Conservation (phyloP, 2,329 filamentous ascomycete species). For the Phialocephala subalpina region DNA sequence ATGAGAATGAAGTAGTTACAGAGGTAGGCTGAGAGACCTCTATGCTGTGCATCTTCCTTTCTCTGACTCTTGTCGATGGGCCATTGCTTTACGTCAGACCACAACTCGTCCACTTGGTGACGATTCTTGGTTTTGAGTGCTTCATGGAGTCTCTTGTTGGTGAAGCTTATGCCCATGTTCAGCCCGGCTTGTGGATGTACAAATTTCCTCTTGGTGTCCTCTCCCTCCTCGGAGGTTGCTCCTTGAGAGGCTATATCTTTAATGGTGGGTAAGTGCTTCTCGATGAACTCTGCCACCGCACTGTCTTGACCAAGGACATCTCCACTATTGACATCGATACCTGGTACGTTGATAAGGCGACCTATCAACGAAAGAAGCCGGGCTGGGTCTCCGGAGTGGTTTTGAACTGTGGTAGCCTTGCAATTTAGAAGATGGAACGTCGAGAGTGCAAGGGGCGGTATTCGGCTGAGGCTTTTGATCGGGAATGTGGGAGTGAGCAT, state of each 20-base stretch:
- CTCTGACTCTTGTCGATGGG: slow-evolving; percentile 25
- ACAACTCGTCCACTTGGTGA: slow-evolving; percentile 35
- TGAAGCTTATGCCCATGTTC: slow-evolving; percentile 10
- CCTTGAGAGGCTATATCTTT: slow-evolving; percentile 21
- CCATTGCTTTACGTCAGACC: slow-evolving; percentile 37
- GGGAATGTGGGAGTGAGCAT: slow-evolving; percentile 34
- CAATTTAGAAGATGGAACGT: slow-evolving; percentile 39
- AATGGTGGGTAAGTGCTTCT: slow-evolving; percentile 28
- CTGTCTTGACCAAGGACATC: background rate
- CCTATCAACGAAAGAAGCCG: slow-evolving; percentile 27
- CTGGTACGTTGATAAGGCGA: slow-evolving; percentile 23
- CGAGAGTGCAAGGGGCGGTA: slow-evolving; percentile 38
- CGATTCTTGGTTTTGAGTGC: slow-evolving; percentile 36
- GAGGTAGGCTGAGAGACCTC: slow-evolving; percentile 38
- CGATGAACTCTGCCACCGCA: slow-evolving; percentile 30
- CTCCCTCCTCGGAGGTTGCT: background rate
- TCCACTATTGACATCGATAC: slow-evolving; percentile 20
- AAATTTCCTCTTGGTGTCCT: background rate
- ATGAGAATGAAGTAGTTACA: slow-evolving; percentile 55
- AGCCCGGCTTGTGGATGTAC: slow-evolving; percentile 1
- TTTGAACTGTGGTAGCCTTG: slow-evolving; percentile 1
- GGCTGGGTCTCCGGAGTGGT: slow-evolving; percentile 16
- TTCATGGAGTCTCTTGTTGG: slow-evolving; percentile 33
- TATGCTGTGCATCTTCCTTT: slow-evolving; percentile 8
- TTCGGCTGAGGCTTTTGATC: slow-evolving; percentile 17